Base-by-base conservation (phyloP, 2,329 filamentous ascomycete genomes). In the Aspergillus sp. region DNA sequence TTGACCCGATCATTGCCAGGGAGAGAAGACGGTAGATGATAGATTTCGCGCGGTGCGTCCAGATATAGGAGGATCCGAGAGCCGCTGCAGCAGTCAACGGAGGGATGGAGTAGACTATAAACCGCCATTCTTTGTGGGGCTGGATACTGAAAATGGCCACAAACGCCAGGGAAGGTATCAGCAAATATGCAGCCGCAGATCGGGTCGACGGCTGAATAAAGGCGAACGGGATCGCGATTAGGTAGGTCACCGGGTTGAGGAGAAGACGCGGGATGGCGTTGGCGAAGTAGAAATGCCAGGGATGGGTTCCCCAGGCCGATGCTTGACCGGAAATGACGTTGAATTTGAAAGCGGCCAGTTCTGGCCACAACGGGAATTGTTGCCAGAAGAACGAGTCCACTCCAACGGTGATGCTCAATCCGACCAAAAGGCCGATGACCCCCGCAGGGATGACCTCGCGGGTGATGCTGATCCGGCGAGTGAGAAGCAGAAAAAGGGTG, bases 351-450 rank as follows among this genome's bases (percentile, higher is more conserved):
- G 85, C 91, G 61, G 83, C 84, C 55, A 95, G 84, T 71, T 99
- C 94, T 1, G 94, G 92, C 94, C 94, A 99, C 25, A 96, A 73
- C 1, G 81, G 81, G 55, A 82, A 83, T 6, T 74, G 65, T 66
- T 93, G 91, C 94, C 93, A 99, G 76, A 97, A 96, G 75, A 91
- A 93, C 1, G 89, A 93, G 78, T 99, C 94, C 31, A 96, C 71
- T 2, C 85, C 81, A 13, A 96, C 78, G 0, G 91, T 91, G 32
- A 87, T 73, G 11, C 76, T 21, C 1, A 97, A 79, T 1, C 89
- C 87, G 42, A 87, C 73, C n/a, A 80, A 34, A 14, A 86, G 82
- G 20, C 90, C 87, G 5, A 79, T 70, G 14, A 87, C 46, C 16
- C 91, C 89, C 16, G 88, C 82, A 14, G 82, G 76, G 40, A 94